Conservation (phyloP, 179 eudicot genomes). For the Amaranthus tricolor region DNA sequence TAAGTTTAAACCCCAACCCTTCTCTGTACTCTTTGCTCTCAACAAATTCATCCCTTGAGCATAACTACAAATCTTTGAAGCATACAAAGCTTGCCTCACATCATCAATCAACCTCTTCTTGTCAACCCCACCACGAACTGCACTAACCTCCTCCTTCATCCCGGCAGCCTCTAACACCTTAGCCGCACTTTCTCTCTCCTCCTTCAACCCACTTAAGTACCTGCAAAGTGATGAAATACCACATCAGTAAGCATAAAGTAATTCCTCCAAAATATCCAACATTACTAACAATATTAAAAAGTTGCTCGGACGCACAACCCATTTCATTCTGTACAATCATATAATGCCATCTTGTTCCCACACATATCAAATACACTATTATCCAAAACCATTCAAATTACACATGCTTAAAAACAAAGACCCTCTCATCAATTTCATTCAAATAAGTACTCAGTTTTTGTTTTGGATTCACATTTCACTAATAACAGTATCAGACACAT, state of each 20-base stretch:
- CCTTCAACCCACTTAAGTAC: constrained; percentile 47
- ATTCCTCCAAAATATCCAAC: not conserved
- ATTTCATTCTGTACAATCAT: not conserved
- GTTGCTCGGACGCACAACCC: not conserved
- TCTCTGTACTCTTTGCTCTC: constrained; percentile 39
- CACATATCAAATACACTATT: not conserved
- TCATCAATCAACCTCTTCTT: constrained; percentile 48
- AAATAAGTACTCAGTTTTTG: too few relatives aligned
- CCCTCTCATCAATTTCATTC: not conserved
- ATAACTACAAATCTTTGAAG: constrained; percentile 46
- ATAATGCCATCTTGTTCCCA: not conserved
- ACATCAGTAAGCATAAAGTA: not conserved
- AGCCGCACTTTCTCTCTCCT: constrained; percentile 48
- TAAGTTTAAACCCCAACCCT: constrained; percentile 38
- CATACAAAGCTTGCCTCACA: constrained; percentile 48
- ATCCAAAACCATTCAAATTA: not conserved
- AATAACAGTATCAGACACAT: too few relatives aligned
- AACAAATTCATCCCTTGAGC: constrained; percentile 51
- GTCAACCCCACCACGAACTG: constrained; percentile 30
- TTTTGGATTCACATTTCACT: too few relatives aligned
- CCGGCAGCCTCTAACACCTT: constrained; percentile 39
- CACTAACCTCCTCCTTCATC: constrained; percentile 37
- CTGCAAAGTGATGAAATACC: constrained; percentile 17
- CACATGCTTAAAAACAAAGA: not conserved
- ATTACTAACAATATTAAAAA: not conserved